Conservation (phyloP, 805 yeast species). For the Nakazawaea ishiwadae region DNA sequence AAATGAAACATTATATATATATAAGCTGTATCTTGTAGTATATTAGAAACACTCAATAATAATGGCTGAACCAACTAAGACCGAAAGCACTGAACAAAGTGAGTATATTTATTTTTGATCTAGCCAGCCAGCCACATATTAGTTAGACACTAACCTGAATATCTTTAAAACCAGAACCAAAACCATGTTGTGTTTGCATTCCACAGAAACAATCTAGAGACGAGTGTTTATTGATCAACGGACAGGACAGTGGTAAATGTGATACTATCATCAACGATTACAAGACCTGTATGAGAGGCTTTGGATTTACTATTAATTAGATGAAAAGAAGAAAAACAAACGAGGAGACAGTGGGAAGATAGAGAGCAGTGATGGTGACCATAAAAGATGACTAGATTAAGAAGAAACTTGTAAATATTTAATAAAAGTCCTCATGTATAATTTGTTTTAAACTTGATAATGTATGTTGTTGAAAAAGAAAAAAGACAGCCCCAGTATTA, state of each 20-base stretch:
- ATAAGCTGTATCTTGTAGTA: background rate
- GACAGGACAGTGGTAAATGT: conserved; percentile 82
- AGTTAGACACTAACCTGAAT: background rate
- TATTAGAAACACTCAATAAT: background rate
- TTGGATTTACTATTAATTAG: conserved; percentile 60
- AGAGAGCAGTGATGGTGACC: no score
- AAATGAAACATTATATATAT: no score
- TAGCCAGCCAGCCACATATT: background rate
- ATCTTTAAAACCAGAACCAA: conserved; percentile 43
- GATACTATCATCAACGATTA: conserved; percentile 64
- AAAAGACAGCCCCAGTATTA: no score
- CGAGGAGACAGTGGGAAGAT: background rate
- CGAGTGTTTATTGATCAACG: conserved; percentile 78
- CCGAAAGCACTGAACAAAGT: background rate
- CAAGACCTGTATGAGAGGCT: conserved; percentile 88
- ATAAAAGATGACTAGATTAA: no score
- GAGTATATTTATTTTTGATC: background rate
- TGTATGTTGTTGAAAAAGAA: no score
- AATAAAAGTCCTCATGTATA: no score
- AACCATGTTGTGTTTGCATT: conserved; percentile 95
- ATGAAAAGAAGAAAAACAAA: background rate
- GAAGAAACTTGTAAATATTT: no score
- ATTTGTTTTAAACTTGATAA: no score
- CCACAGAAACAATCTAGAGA: conserved; percentile 80
- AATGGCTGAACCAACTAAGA: background rate